Conservation (phyloP, 139 green algal species). For the Chlorella sp. region DNA sequence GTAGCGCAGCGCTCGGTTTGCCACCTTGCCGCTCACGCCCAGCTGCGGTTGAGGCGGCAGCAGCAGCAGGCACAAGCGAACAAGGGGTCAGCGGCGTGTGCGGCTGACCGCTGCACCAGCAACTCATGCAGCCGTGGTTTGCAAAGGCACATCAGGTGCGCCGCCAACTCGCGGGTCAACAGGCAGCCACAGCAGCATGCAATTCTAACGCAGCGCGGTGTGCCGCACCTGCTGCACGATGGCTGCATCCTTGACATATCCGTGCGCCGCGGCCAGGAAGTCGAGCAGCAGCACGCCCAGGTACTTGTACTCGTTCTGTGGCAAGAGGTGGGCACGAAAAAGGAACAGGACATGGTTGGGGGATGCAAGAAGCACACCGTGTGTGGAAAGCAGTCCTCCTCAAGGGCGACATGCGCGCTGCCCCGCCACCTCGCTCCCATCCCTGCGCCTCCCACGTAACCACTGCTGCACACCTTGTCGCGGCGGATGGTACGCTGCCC, state of each 20-base stretch:
- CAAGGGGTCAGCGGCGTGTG: too few species aligned
- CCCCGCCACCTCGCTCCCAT: neutral
- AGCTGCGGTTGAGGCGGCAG: neutral
- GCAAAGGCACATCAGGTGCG: too few species aligned
- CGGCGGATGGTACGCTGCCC: neutral
- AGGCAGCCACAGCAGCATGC: too few species aligned
- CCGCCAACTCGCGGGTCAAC: too few species aligned
- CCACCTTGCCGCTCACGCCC: constrained; percentile 26
- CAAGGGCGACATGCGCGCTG: neutral
- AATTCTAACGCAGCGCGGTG: too few species aligned
- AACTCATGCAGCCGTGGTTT: too few species aligned
- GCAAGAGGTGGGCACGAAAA: neutral
- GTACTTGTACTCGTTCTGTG: constrained; percentile 28
- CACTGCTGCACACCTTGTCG: constrained; percentile 14
- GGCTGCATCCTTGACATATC: constrained; percentile 46
- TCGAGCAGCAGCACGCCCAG: constrained; percentile 47
- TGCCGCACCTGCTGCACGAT: constrained; percentile 6
- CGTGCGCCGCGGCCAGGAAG: constrained; percentile 37
- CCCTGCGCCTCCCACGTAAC: too few species aligned
- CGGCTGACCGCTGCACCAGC: too few species aligned
- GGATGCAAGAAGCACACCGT: too few species aligned
- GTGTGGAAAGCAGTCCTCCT: neutral
- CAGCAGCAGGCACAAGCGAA: too few species aligned
- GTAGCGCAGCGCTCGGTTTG: constrained; percentile 37
- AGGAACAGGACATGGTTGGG: neutral